Evolutionary conservation across 2,329 filamentous ascomycete genomes (phyloP).

Genomic region (Alternaria arborescens): DNA sequence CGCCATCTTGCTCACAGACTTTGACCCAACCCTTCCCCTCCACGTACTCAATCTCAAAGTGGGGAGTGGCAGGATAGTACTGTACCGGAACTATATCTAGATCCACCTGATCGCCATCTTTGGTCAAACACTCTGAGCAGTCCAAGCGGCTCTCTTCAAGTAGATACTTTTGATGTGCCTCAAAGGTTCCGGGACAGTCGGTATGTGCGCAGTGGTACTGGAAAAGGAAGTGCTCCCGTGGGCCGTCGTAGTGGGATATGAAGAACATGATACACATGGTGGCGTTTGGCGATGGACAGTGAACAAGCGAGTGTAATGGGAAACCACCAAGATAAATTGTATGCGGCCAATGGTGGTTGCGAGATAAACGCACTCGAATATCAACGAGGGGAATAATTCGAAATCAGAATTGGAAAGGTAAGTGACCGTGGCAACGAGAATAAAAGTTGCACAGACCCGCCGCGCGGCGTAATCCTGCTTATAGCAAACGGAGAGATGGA

Average conservation of each 20-base stretch:
- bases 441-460: neutral
- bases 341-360: neutral
- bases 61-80: neutral
- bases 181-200: conserved; percentile 5
- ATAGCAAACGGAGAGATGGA: neutral
- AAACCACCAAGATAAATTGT: neutral
- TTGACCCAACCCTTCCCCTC: neutral
- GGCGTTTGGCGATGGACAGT: neutral
- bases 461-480: neutral
- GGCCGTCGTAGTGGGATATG: conserved; percentile 1
- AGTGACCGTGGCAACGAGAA: neutral
- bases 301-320: neutral
- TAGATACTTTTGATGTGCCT: conserved; percentile 1
- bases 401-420: neutral
- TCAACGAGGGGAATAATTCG: neutral
- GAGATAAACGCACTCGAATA: neutral
- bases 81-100: neutral
- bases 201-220: conserved; percentile 12
- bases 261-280: conserved; percentile 22
- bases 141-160: conserved; percentile 4
- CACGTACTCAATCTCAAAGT: neutral
- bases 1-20: neutral
- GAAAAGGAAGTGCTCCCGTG: neutral
- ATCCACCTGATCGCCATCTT: neutral
- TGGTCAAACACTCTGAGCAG: neutral